Base-by-base conservation (phyloP, 2,329 filamentous ascomycete genomes). In the Trichophyton rubrum region DNA sequence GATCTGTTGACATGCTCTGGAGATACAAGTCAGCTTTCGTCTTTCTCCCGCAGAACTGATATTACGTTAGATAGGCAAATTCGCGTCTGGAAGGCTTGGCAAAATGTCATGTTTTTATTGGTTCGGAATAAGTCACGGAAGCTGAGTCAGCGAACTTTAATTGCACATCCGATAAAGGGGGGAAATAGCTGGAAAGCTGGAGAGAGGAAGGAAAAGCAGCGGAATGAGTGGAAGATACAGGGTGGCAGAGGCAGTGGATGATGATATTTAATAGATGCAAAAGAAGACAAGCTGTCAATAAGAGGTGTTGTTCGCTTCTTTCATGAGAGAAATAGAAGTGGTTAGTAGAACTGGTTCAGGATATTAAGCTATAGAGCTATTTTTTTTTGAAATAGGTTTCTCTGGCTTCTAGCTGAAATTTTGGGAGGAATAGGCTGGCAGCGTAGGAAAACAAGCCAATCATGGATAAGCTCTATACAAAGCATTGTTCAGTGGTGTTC, bases 31-130 rank as follows among this genome's bases (percentile, higher is more conserved):
- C 45, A 51, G 8, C 20, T 51, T 51, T 30, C 49, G 22, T 53
- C 13, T 24, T 13, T 17, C 17, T 35, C 20, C 20, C 51, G 24
- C 51, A 35, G 27, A 55, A 27, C 27, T 55, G 51, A 55, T 35
- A 55, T 55, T 55, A 55, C 51, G 51, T 55, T 55, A 35, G 51
- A 55, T 55, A 55, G 51, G 51, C 51, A 35, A 35, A 55, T 35
- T 33, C 51, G 51, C 51, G 51, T n/a, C 51, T 58, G 20, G 35
- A 58, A 35, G 11, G 20, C 40, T 58, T 58, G 56, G 33, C 40
- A 17, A n/a, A 35, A n/a, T 22, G 11, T 0, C 30, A n/a, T 4
- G 1, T 35, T 58, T 4, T 43, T 1, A 24, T 58, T 58, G 56
- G 56, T 43, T 30, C 20, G 40, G 40, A 58, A 24, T 17, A 27